Evolutionary conservation across 2,329 filamentous ascomycete species (phyloP), one percentile per base, ranked within the genome.

Genomic region (Aspergillus fumigatus): DNA sequence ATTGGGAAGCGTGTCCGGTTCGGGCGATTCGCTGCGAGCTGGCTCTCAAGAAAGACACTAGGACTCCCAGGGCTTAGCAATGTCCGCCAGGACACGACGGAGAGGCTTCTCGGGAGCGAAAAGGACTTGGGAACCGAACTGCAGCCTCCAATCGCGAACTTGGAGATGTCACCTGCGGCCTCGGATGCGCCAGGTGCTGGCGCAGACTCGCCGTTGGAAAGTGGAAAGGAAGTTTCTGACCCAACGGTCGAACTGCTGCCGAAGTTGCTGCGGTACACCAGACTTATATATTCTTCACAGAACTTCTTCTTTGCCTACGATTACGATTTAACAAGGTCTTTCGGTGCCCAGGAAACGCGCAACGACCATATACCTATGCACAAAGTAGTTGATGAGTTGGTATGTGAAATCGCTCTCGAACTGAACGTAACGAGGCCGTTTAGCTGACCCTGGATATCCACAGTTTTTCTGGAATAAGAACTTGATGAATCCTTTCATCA

Each of bases 231-330:
- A 32, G 52, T 58, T n/a, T 59, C 65, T n/a, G 69, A 68, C 26
- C 75, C 80, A 19, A 77, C 82, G 4, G 75, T 80, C 54, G 80
- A 79, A 41, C 75, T 97, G 32, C 78, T 96, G 10, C 93, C 93
- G 1, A 96, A 96, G 68, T 80, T 97, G 41, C 74, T 99, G 45
- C 84, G 88, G 43, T 95, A 90, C 32, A 87, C 91, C 1, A 90
- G 90, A 67, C 84, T 97, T 54, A 84, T 96, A 58, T 93, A 97
- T 68, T 87, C 89, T 1, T 92, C 88, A 0, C 83, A 83, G 60
- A 97, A 90, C 71, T 97, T 97, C 73, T 97, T 88, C 78, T 99
- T 93, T 72, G 92, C 92, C 0, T 97, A 99, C 71, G 94, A 99
- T 62, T 83, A 93, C 70, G 92, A 99, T 70, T 84, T 99, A 51